phyloP scores from a whole-genome alignment of 805 yeast species.

The Myxozyma neotropica region DNA sequence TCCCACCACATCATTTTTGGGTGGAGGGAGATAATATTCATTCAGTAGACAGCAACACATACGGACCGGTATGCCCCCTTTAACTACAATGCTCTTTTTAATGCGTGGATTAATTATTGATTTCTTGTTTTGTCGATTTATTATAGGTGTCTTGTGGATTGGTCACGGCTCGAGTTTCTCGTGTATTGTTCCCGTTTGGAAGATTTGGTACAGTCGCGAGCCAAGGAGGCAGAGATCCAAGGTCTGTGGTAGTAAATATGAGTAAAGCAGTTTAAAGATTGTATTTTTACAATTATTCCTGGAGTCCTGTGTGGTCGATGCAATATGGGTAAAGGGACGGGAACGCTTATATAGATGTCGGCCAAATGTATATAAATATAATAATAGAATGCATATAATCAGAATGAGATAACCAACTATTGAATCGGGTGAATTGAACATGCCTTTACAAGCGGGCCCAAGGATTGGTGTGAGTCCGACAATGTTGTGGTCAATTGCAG shows the following conservation, averaged over 20 bases:
- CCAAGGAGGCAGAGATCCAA: conserved; percentile 50
- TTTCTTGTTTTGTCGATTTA: not conserved
- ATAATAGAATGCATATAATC: too few relatives aligned
- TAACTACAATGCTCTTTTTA: too few relatives aligned
- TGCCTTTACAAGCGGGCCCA: too few relatives aligned
- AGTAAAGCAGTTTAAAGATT: not conserved
- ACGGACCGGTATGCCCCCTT: conserved; percentile 77
- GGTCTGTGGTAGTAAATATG: not conserved
- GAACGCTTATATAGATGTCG: too few relatives aligned
- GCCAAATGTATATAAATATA: too few relatives aligned
- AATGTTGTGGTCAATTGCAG: too few relatives aligned
- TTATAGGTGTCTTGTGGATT: conserved; percentile 60
- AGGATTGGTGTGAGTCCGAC: too few relatives aligned
- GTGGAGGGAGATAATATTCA: conserved; percentile 87
- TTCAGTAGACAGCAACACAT: conserved; percentile 80
- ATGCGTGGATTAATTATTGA: not conserved
- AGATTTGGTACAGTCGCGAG: conserved; percentile 54
- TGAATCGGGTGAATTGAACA: too few relatives aligned
- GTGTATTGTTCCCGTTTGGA: conserved; percentile 68
- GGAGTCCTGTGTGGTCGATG: too few relatives aligned
- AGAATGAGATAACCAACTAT: too few relatives aligned
- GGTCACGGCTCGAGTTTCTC: conserved; percentile 72
- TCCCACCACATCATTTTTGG: conserved; percentile 88
- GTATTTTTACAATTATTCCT: too few relatives aligned
- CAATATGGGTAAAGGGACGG: too few relatives aligned